phyloP scores from a whole-genome alignment of 1,284 basidiomycete genomes.

The Ganoderma leucocontextum region DNA sequence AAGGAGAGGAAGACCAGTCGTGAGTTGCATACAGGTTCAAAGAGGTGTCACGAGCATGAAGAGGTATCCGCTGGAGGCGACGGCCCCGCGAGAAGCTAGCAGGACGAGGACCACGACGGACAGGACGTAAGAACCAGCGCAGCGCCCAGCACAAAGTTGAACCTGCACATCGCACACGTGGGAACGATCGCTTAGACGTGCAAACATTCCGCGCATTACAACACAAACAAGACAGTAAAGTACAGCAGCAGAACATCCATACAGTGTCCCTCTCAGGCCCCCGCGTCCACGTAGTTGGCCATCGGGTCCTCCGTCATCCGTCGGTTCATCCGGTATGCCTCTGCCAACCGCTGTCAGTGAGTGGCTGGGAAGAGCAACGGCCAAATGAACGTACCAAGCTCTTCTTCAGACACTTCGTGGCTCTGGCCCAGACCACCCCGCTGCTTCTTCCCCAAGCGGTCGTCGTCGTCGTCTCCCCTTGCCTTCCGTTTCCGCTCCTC shows the following conservation, averaged over 20 bases:
- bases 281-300: conserved; percentile 81
- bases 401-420: conserved; percentile 89
- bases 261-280: conserved; percentile 41
- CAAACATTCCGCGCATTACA: conserved; percentile 20
- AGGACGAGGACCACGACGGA: conserved; percentile 31
- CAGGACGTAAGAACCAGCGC: conserved; percentile 16
- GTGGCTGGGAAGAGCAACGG: conserved; percentile 13
- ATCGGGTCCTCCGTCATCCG: conserved; percentile 85
- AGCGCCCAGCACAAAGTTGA: conserved; percentile 11
- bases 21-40: conserved; percentile 46
- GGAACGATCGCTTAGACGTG: conserved; percentile 8
- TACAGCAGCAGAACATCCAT: conserved; percentile 29
- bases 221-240: conserved; percentile 28
- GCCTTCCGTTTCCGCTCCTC: conserved; percentile 86
- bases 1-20: conserved; percentile 53
- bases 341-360: conserved; percentile 49
- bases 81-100: conserved; percentile 34
- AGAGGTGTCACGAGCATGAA: conserved; percentile 37
- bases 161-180: conserved; percentile 27
- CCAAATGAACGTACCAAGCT: conserved; percentile 73
- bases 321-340: conserved; percentile 84
- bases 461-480: conserved; percentile 62
- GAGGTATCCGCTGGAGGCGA: conserved; percentile 33
- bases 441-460: conserved; percentile 64
- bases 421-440: conserved; percentile 49